Evolutionary conservation across 2,329 filamentous ascomycete species (phyloP), one percentile per base, ranked within the genome.

Genomic region (Cladosporium austrohemisphaericum): DNA sequence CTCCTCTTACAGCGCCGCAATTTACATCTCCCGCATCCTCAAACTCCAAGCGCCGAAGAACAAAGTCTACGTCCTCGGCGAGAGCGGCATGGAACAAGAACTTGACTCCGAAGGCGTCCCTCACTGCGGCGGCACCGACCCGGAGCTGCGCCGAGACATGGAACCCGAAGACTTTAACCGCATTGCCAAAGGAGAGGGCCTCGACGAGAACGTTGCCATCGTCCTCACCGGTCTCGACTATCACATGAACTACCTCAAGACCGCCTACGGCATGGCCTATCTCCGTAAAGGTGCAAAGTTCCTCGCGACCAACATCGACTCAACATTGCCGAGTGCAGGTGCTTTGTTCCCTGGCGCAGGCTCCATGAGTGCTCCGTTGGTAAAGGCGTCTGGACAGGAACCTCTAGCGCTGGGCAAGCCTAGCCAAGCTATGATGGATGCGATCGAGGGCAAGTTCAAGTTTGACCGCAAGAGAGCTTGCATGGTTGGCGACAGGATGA

Each of bases 381-480:
- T 85, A 47, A 85, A 86, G 55, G 72, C 73, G 3, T 72, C 71
- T 14, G 77, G 77, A 3, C 71, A 80, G 65, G 76, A 86, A 60
- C 92, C 93, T 1, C 70, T 89, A 25, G 83, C 88, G 3, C 73
- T 97, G 32, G 93, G 93, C 1, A 98, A 98, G 73, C 93, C 93
- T 3, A 95, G 89, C 66, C 90, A 95, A 73, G 92, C 92, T 3
- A 98, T 98, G 93, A 95, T 98, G 92, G 92, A 97, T 68, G 90
- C 93, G 3, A 86, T 98, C 50, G 92, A 97, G 74, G 92, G 92
- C 51, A 95, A 95, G 70, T 96, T 97, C 68, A 78, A 86, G 58
- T 85, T 98, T 47, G 84, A 97, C 67, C 80, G 91, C 29, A 80
- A 77, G 52, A 83, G 83, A 59, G 88, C 93, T 1, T 97, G 93